These are phyloP conservation scores for Coelastrella sp. DNA, from an alignment of 139 green algal species.

Conservation along the genomic window DNA sequence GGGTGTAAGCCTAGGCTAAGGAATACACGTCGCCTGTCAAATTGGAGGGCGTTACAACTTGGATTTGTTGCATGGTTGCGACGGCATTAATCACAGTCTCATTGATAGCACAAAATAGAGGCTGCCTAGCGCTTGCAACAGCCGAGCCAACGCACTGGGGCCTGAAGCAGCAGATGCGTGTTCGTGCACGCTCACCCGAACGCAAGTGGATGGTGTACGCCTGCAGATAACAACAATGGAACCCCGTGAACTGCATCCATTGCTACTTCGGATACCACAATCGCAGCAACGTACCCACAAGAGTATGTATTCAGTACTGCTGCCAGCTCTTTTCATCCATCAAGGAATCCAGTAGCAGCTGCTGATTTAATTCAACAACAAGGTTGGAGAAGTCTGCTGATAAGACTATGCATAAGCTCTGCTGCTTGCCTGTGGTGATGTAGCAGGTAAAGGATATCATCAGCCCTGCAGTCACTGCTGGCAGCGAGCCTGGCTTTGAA, in stretches of 20 bases:
- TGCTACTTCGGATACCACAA: too few species aligned
- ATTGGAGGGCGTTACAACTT: not conserved
- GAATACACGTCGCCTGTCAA: not conserved
- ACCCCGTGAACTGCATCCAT: too few species aligned
- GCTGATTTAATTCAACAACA: too few species aligned
- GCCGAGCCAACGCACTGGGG: not conserved
- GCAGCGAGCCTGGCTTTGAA: too few species aligned
- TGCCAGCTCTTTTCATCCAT: too few species aligned
- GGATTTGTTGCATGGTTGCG: not conserved
- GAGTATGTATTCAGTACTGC: too few species aligned
- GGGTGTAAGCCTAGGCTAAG: not conserved
- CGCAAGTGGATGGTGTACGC: not conserved
- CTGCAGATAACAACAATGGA: not conserved
- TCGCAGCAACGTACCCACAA: too few species aligned
- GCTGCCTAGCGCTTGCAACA: not conserved
- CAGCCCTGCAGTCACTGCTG: not conserved
- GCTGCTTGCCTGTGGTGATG: not conserved
- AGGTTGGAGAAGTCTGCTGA: not conserved
- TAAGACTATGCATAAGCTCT: not conserved
- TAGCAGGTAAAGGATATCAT: not conserved
- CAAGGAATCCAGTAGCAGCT: too few species aligned
- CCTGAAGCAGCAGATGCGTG: not conserved
- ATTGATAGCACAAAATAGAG: not conserved
- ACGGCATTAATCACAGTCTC: not conserved
- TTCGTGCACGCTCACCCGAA: not conserved